Evolutionary conservation across 2,329 filamentous ascomycete genomes (phyloP).

Genomic region (Penicillium sp.): DNA sequence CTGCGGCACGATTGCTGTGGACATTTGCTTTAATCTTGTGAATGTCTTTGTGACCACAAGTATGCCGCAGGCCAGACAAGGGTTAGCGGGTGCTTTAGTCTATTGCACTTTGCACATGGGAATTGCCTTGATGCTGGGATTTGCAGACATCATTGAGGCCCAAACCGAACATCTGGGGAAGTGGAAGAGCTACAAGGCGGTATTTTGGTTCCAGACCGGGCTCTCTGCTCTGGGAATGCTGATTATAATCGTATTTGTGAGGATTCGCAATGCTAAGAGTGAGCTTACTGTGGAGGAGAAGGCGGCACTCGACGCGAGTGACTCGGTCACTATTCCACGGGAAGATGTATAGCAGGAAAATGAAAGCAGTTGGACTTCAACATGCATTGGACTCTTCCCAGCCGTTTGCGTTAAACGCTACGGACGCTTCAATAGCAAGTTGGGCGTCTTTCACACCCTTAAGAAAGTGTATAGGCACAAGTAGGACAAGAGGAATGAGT

Average conservation of each 20-base stretch:
- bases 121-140: conserved; percentile 64
- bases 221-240: conserved; percentile 48
- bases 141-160: conserved; percentile 58
- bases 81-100: conserved; percentile 64
- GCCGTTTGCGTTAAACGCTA: no score
- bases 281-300: conserved; percentile 55
- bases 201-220: conserved; percentile 59
- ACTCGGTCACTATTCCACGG: background rate
- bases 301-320: conserved; percentile 10
- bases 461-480: background rate
- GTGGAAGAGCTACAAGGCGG: conserved; percentile 55
- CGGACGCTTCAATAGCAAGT: no score
- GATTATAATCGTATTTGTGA: conserved; percentile 50
- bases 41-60: conserved; percentile 73
- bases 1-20: conserved; percentile 64
- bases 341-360: background rate
- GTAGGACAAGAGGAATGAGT: background rate
- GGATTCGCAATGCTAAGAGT: conserved; percentile 51
- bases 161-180: conserved; percentile 43
- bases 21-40: conserved; percentile 68
- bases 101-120: conserved; percentile 66
- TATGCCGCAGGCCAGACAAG: conserved; percentile 61
- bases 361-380: no score
- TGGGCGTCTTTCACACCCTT: background rate
- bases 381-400: no score